These are phyloP conservation scores for Gynandropsis gynandra DNA, from an alignment of 345 rosid species.

Conservation along the genomic window DNA sequence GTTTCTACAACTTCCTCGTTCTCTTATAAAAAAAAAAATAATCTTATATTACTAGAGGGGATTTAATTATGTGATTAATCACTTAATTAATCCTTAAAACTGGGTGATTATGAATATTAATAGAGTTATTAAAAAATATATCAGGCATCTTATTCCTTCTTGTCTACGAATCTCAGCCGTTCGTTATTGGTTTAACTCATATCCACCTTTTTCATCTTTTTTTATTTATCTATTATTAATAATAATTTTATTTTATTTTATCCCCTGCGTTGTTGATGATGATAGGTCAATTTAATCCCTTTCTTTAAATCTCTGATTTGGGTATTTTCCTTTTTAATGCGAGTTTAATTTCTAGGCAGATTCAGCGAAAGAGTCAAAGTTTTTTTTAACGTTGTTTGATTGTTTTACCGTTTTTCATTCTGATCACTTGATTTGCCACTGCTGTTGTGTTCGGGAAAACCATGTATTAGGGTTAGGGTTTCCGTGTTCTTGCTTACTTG, in stretches of 20 bases:
- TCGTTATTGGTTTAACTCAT: too few species aligned
- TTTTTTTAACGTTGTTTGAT: slow-evolving; percentile 1
- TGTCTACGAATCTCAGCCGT: too few species aligned
- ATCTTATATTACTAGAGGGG: too few species aligned
- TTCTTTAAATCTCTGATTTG: slow-evolving; percentile 6
- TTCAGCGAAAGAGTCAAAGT: background rate
- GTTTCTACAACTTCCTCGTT: too few species aligned
- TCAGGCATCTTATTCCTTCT: too few species aligned
- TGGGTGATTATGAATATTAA: too few species aligned
- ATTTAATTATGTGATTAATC: too few species aligned
- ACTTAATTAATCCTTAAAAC: too few species aligned
- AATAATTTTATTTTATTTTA: background rate
- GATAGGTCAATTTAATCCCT: slow-evolving; percentile 21
- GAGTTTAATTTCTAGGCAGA: slow-evolving; percentile 22
- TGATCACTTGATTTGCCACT: background rate
- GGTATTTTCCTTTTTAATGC: slow-evolving; percentile 17
- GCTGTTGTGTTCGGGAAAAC: background rate
- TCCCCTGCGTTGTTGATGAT: background rate
- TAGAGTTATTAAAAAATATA: too few species aligned
- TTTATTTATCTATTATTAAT: background rate
- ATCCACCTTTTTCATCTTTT: too few species aligned
- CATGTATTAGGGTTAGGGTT: slow-evolving; percentile 6
- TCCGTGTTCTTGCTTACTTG: background rate
- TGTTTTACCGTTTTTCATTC: background rate
- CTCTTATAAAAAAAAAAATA: too few species aligned